Base-by-base conservation (phyloP, 345 rosid species). In the Citrus inodora region DNA sequence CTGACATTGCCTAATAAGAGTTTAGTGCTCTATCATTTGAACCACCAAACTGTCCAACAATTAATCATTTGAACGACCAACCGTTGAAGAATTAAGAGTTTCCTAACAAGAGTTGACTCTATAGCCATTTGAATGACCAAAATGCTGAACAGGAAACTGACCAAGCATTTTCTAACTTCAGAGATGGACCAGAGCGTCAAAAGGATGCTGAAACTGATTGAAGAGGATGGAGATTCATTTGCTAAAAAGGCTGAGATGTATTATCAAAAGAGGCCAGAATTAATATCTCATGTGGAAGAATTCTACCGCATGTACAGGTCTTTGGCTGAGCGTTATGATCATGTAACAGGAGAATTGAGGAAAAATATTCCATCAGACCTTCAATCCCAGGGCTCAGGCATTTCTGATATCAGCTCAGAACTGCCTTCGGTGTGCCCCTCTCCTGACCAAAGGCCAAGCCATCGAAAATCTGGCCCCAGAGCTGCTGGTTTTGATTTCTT, bases 191-290 rank as follows among this genome's bases (percentile, higher is more conserved):
- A 87, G 59, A 84, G 86, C 9, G 91, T 92, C 61, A 94, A 89
- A 67, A 87, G 85, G 80, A 92, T 96, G 95, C 61, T 92, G 80
- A 92, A 90, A 74, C 89, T 94, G 70, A 89, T 94, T 25, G 97
- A 94, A 83, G 95, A 91, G 82, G 98, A 96, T 66, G 99, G 86
- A 59, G 99, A 91, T 78, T 91, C 97, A 7, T 92, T 94, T 81
- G 97, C 95, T 0, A 92, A 92, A 84, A 94, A 93, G 86, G 99
- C 94, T 53, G 97, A 90, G 78, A 89, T 91, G 93, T 92, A 92
- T 85, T 90, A 92, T 76, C 86, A 90, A 76, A 96, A 87, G 74
- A 90, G 97, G 74, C 99, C 99, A 0, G 92, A 96, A 77, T 83
- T 92, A 63, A 83, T 91, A 69, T 79, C 90, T 51, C 87, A 87